Conservation (phyloP, 169 alveolate genomes). For the Plasmodium gaboni region DNA sequence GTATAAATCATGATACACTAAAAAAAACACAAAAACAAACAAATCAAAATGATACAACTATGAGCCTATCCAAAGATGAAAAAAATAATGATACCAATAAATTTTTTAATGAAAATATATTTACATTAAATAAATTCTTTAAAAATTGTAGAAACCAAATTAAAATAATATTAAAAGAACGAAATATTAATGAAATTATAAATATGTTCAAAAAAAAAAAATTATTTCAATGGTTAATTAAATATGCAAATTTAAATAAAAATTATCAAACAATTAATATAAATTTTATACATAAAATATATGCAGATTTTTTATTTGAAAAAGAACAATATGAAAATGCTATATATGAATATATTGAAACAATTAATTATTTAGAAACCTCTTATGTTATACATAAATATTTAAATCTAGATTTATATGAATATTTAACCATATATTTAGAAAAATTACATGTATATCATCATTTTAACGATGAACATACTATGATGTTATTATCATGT, state of each 20-base stretch:
- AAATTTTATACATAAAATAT: slow-evolving; percentile 31
- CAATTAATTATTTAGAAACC: slow-evolving; percentile 54
- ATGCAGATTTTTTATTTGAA: slow-evolving; percentile 74
- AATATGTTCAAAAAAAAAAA: slow-evolving; percentile 62
- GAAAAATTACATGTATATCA: slow-evolving; percentile 48
- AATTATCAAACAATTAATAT: slow-evolving; percentile 37
- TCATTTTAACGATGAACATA: slow-evolving; percentile 66
- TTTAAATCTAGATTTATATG: slow-evolving; percentile 69
- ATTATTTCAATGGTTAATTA: slow-evolving; percentile 53
- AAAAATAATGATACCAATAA: slow-evolving; percentile 17
- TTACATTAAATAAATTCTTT: slow-evolving; percentile 37
- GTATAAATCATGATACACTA: too few species aligned
- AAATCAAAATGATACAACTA: background rate
- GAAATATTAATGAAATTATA: slow-evolving; percentile 60
- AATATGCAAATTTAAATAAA: slow-evolving; percentile 35
- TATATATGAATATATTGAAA: slow-evolving; percentile 49
- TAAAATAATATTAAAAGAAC: slow-evolving; percentile 54
- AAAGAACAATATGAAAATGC: slow-evolving; percentile 53
- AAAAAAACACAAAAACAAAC: slow-evolving; percentile 11
- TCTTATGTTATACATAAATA: slow-evolving; percentile 65
- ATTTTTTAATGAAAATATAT: slow-evolving; percentile 29
- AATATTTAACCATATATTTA: slow-evolving; percentile 60
- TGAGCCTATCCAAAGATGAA: background rate
- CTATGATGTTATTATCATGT: slow-evolving; percentile 64
- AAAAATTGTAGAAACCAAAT: slow-evolving; percentile 57